Percentiles rank a stretch among this genome's conserved stretches.
Conservation (phyloP, 192 early-diverging fungal genomes). For the Obelidium mucronatum region DNA sequence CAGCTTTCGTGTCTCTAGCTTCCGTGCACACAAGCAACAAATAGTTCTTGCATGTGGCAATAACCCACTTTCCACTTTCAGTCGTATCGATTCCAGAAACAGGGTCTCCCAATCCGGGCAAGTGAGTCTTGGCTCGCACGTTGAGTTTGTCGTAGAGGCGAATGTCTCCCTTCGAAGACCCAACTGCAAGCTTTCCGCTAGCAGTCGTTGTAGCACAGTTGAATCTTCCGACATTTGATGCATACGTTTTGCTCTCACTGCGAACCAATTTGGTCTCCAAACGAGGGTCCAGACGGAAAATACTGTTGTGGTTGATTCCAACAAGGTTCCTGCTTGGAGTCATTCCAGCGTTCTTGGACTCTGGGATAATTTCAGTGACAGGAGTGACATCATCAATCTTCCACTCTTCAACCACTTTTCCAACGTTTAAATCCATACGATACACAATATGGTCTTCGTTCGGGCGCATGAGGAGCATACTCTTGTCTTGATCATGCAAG, state of each 20-base stretch:
- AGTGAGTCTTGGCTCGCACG: slow-evolving; percentile 82
- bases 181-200: slow-evolving; percentile 83
- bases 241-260: slow-evolving; percentile 73
- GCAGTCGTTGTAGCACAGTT: slow-evolving; percentile 76
- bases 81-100: slow-evolving; percentile 92
- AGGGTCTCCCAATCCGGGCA: slow-evolving; percentile 88
- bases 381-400: slow-evolving; percentile 79
- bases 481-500: slow-evolving; percentile 86
- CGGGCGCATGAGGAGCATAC: slow-evolving; percentile 79
- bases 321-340: slow-evolving; percentile 79
- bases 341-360: slow-evolving; percentile 78
- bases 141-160: slow-evolving; percentile 82
- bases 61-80: slow-evolving; percentile 80
- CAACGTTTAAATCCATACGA: slow-evolving; percentile 90
- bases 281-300: slow-evolving; percentile 92
- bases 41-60: slow-evolving; percentile 90
- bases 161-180: slow-evolving; percentile 86
- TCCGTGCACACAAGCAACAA: slow-evolving; percentile 83
- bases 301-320: slow-evolving; percentile 80
- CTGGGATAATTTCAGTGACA: slow-evolving; percentile 73
- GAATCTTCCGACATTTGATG: slow-evolving; percentile 71
- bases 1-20: slow-evolving; percentile 48
- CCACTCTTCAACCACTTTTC: slow-evolving; percentile 95
- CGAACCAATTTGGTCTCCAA: slow-evolving; percentile 77
- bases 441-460: slow-evolving; percentile 76